Percentiles rank a stretch among this genome's conserved stretches.
These are phyloP conservation scores for Penicillium sp. DNA, from an alignment of 2,329 filamentous ascomycete genomes.

Conservation along the genomic window DNA sequence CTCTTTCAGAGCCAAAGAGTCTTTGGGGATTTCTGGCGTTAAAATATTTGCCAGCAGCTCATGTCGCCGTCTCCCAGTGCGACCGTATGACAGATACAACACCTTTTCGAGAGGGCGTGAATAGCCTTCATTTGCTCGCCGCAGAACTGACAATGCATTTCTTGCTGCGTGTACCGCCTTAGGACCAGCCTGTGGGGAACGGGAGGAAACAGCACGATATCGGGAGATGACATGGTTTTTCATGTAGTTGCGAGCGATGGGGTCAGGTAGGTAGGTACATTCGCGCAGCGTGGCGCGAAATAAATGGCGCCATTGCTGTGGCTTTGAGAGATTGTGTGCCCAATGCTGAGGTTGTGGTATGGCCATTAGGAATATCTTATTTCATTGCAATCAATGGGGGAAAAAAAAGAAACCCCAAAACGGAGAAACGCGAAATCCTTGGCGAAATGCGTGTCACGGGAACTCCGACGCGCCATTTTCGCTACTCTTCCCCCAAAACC, in stretches of 20 bases:
- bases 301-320: slow-evolving; percentile 44
- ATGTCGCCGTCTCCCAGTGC: slow-evolving; percentile 53
- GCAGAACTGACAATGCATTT: slow-evolving; percentile 45
- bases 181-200: slow-evolving; percentile 20
- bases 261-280: slow-evolving; percentile 60
- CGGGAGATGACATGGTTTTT: slow-evolving; percentile 42
- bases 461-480: slow-evolving; percentile 25
- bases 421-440: slow-evolving; percentile 28
- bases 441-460: slow-evolving; percentile 24
- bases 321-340: slow-evolving; percentile 16
- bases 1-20: slow-evolving; percentile 22
- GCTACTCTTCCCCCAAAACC: slow-evolving; percentile 15
- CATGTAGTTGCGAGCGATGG: slow-evolving; percentile 52
- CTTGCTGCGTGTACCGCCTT: slow-evolving; percentile 24
- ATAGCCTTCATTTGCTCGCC: slow-evolving; percentile 58
- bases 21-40: slow-evolving; percentile 23
- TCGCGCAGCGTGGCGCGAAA: slow-evolving; percentile 59
- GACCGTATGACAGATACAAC: slow-evolving; percentile 56
- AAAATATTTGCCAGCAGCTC: slow-evolving; percentile 45
- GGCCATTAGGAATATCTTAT: background rate
- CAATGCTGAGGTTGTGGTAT: slow-evolving; percentile 17
- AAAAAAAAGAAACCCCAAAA: slow-evolving; percentile 9
- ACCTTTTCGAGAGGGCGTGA: slow-evolving; percentile 50
- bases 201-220: slow-evolving; percentile 19
- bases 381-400: background rate